Evolutionary conservation across 2,329 filamentous ascomycete species (phyloP).

Genomic region (Colletotrichum somersetense): DNA sequence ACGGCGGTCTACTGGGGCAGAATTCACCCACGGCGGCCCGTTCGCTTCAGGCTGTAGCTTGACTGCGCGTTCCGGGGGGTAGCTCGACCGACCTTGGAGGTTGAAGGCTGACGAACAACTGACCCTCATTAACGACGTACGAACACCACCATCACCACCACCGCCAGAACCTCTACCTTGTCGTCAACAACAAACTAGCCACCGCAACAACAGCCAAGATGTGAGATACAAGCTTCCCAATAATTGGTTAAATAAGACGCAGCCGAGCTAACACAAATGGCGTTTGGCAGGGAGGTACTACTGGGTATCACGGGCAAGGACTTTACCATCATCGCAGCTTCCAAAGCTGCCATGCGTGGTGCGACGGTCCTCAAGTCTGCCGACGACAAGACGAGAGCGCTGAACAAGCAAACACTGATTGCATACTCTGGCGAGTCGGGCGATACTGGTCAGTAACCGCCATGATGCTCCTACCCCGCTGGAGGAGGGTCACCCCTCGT

Average conservation of each 20-base stretch:
- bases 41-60: conserved; percentile 57
- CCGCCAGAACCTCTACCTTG: conserved; percentile 25
- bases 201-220: conserved; percentile 46
- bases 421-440: conserved; percentile 96
- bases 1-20: conserved; percentile 52
- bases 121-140: conserved; percentile 26
- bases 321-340: conserved; percentile 97
- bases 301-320: conserved; percentile 99
- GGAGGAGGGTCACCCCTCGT: conserved; percentile 8
- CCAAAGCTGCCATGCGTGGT: conserved; percentile 98
- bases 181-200: conserved; percentile 19
- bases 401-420: conserved; percentile 96
- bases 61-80: conserved; percentile 52
- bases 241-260: conserved; percentile 27
- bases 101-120: conserved; percentile 39
- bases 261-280: conserved; percentile 37
- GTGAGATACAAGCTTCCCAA: conserved; percentile 43
- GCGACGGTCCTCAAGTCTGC: conserved; percentile 93
- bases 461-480: conserved; percentile 14
- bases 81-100: conserved; percentile 35
- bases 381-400: conserved; percentile 94
- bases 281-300: conserved; percentile 85
- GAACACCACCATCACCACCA: conserved; percentile 26
- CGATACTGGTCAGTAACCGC: conserved; percentile 78
- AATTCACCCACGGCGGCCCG: conserved; percentile 41